Base-by-base conservation (phyloP, 257 asterid genomes). In the Solanum rostratum region DNA sequence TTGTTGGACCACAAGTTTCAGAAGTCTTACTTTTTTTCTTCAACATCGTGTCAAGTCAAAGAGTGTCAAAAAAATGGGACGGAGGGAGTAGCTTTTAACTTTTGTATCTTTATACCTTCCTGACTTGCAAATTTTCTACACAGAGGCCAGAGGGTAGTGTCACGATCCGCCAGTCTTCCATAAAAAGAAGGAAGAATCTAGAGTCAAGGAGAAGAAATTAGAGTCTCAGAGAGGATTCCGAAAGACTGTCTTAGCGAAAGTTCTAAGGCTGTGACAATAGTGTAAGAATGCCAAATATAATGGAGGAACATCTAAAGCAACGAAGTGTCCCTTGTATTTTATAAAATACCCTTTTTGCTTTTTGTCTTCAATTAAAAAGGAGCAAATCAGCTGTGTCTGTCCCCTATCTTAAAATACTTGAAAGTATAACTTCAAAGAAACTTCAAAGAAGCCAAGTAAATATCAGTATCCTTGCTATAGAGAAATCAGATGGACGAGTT, bases 401-500 rank as follows among this genome's bases (percentile, higher is more conserved):
- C 18, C 73, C 82, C 74, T 60, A 18, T 82, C 10, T 82, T 65
- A 82, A 53, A 65, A 18, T 13, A 80, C 24, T 39, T 27, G 54
- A 37, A 83, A 27, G 65, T 52, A 57, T 43, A 30, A 76, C 14
- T 84, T 68, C 68, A 65, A 62, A 84, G 30, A 50, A 30, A 76
- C 14, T 84, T 68, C 68, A 65, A 62, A 84, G 30, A 50, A 85
- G 82, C 90, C 85, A 45, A 69, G 69, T 84, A 60, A 39, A 39
- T 88, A 81, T 89, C 86, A 85, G 62, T 43, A 53, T 82, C 79
- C 85, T 59, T 81, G 73, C 85, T 63, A 74, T 41, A 45, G 45
- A 60, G 2, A 59, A 83, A 30, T 84, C 82, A 82, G 84, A 90
- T 88, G 91, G 89, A 89, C 62, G 88, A 85, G 57, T 78, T 46